Evolutionary conservation across 768 basidiomycete species (phyloP).

Genomic region (Boletus vinaceobasis): DNA sequence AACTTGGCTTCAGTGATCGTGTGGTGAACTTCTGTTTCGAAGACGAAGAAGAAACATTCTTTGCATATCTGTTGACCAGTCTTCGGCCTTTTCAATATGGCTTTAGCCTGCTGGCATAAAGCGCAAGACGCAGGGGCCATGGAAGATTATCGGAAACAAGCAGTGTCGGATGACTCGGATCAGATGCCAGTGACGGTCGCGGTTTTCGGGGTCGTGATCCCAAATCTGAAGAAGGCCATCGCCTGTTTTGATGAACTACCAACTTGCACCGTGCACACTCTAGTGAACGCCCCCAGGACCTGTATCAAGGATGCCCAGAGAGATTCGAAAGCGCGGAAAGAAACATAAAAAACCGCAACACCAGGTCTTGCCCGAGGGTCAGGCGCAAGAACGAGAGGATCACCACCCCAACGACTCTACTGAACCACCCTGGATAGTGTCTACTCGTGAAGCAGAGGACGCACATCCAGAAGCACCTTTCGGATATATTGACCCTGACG

Average conservation of each 20-base stretch:
- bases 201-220: neutral
- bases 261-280: neutral
- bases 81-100: constrained; percentile 92
- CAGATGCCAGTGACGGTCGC: neutral
- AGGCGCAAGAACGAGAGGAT: constrained; percentile 4
- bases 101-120: constrained; percentile 69
- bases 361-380: constrained; percentile 3
- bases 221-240: neutral
- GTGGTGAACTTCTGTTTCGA: constrained; percentile 97
- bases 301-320: constrained; percentile 56
- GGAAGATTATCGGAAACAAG: neutral
- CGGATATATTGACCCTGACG: constrained; percentile 82
- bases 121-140: constrained; percentile 85
- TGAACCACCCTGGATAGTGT: constrained; percentile 71
- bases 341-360: constrained; percentile 57
- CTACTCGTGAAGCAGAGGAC: constrained; percentile 38
- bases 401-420: constrained; percentile 17
- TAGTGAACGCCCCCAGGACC: neutral
- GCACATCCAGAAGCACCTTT: constrained; percentile 73
- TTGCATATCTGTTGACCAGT: constrained; percentile 97
- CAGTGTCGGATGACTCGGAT: neutral
- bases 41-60: constrained; percentile 94
- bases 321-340: constrained; percentile 73
- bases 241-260: constrained; percentile 7
- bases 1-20: constrained; percentile 82